Conservation (phyloP, 2,329 filamentous ascomycete species). For the Clarireedia hainanense region DNA sequence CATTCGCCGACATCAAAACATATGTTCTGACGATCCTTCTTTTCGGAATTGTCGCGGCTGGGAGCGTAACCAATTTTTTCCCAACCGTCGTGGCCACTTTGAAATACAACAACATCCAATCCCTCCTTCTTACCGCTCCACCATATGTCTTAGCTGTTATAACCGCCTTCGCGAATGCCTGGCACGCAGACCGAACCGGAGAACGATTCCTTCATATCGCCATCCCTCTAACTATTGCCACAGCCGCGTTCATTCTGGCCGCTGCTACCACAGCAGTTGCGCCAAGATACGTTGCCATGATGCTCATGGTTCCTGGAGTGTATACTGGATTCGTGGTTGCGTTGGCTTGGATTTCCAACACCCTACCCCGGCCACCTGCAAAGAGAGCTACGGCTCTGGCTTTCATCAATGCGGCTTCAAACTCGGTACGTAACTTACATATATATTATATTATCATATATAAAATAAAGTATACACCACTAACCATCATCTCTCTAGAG, state of each 20-base stretch:
- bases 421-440: slow-evolving; percentile 33
- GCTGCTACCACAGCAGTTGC: slow-evolving; percentile 52
- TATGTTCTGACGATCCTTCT: slow-evolving; percentile 31
- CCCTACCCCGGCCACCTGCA: slow-evolving; percentile 65
- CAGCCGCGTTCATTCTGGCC: slow-evolving; percentile 60
- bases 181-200: slow-evolving; percentile 63
- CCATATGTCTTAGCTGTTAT: slow-evolving; percentile 57
- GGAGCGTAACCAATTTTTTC: slow-evolving; percentile 60
- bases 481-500: slow-evolving; percentile 28
- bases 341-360: slow-evolving; percentile 69
- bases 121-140: slow-evolving; percentile 56
- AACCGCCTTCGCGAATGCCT: slow-evolving; percentile 56
- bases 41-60: slow-evolving; percentile 49
- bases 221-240: slow-evolving; percentile 51
- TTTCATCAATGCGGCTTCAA: slow-evolving; percentile 67
- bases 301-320: slow-evolving; percentile 60
- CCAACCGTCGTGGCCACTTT: slow-evolving; percentile 63
- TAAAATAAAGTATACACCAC: slow-evolving; percentile 29
- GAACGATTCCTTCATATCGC: slow-evolving; percentile 64
- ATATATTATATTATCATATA: slow-evolving; percentile 52
- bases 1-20: slow-evolving; percentile 47
- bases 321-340: slow-evolving; percentile 62
- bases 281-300: slow-evolving; percentile 62
- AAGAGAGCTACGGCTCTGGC: slow-evolving; percentile 56
- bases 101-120: slow-evolving; percentile 50